phyloP scores from a whole-genome alignment of 306 rosid genomes.

The Vigna radiata region DNA sequence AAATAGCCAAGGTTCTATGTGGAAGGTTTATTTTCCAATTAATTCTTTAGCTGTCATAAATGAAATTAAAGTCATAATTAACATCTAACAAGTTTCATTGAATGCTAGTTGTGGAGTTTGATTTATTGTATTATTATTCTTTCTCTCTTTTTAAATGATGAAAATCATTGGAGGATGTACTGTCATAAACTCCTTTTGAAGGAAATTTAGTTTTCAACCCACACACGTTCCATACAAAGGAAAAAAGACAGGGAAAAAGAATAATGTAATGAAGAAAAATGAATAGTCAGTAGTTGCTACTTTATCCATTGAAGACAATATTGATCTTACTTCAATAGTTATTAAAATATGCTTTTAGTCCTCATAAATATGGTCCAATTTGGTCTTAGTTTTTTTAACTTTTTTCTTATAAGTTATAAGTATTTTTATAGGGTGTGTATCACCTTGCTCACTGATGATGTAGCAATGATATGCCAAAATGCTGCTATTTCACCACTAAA shows the following conservation, averaged over 20 bases:
- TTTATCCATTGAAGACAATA: conserved; percentile 2
- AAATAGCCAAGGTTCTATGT: conserved; percentile 82
- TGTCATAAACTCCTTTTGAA: neutral
- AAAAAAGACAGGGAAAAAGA: no score
- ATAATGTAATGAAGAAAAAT: neutral
- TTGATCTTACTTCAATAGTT: neutral
- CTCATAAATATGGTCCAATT: neutral
- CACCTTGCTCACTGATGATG: neutral
- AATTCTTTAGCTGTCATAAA: conserved; percentile 15
- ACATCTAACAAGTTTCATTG: conserved; percentile 9
- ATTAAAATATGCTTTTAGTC: neutral
- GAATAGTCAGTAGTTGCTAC: neutral
- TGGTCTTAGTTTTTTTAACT: neutral
- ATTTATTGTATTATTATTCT: neutral
- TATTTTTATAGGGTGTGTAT: neutral
- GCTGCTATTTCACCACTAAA: neutral
- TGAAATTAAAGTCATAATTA: conserved; percentile 33
- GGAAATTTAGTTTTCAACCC: neutral
- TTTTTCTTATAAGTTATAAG: neutral
- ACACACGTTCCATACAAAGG: neutral
- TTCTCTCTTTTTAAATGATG: conserved; percentile 13
- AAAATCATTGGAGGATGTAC: conserved; percentile 20
- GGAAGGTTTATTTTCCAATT: conserved; percentile 77
- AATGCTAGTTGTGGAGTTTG: conserved; percentile 30
- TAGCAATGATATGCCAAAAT: neutral